Base-by-base conservation (phyloP, 768 basidiomycete genomes). In the Kwoniella sp. region DNA sequence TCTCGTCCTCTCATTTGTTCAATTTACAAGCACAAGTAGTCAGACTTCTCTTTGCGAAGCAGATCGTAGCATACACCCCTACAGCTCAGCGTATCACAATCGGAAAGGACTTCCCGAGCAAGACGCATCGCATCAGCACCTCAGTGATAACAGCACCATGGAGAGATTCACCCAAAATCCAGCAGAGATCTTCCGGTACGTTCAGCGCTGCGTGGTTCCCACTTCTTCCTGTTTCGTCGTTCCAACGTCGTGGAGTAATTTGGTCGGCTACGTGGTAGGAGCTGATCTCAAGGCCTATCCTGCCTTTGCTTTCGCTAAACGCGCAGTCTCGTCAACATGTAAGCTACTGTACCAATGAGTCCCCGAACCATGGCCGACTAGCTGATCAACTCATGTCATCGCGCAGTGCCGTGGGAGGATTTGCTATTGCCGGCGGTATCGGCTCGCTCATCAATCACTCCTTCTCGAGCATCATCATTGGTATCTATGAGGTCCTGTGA, bases 391-490 rank as follows among this genome's bases (percentile, higher is more conserved):
- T 56, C 2, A n/a, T 29, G 8, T 26, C 12, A 23, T 56, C 52
- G 34, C 5, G 13, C 34, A 76, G 75, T n/a, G 72, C 55, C 11
- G 79, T 77, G 5, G 79, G 79, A 59, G 77, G 74, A 22, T 68
- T 77, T 47, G 73, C 72, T 29, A 63, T 80, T 37, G 69, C 73
- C 7, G 79, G 79, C 38, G 79, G 74, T n/a, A 59, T 80, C 1
- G 77, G 75, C 22, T 73, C 76, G 37, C 66, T 78, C 50, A 73
- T 80, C 62, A 61, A 80, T 30, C 77, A 77, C 52, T 74, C 75
- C 0, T 80, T 80, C 74, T 76, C 74, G 29, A 75, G 71, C 48
- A 79, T 81, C 69, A 79, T 81, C 58, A 76, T 81, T 38, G 81
- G 79, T 13, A 67, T 81, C 7, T 81, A 80, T 56, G 71, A 77